These are phyloP conservation scores for Dioszegia aurantiaca DNA, from an alignment of 768 basidiomycete species.

Conservation along the genomic window DNA sequence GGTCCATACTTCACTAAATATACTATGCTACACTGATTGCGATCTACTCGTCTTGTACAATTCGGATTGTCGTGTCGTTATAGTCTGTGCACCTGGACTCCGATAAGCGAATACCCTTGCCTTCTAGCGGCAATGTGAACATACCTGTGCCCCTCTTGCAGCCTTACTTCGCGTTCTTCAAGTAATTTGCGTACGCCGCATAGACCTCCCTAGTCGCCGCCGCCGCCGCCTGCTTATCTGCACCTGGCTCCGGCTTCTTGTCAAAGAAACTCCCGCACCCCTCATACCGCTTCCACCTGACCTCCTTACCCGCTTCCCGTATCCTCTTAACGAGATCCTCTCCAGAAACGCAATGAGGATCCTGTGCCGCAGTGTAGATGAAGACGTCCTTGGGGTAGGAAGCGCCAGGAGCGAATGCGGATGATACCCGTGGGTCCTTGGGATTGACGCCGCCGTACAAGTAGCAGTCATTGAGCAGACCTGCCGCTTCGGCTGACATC, in stretches of 20 bases:
- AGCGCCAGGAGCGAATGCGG: not conserved
- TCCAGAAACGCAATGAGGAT: constrained; percentile 6
- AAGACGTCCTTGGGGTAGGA: constrained; percentile 12
- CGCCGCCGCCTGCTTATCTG: constrained; percentile 1
- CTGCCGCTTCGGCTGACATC: constrained; percentile 10
- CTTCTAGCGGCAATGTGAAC: too few relatives aligned
- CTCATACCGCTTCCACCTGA: constrained; percentile 14
- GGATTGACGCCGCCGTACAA: constrained; percentile 7
- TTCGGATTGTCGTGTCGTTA: too few relatives aligned
- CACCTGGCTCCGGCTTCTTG: constrained; percentile 9
- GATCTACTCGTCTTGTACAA: too few relatives aligned
- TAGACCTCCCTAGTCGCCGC: constrained; percentile 8
- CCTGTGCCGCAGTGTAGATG: constrained; percentile 11
- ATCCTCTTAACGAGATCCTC: constrained; percentile 1
- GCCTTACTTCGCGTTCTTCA: not conserved
- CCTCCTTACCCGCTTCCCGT: constrained; percentile 4
- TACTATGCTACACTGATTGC: too few relatives aligned
- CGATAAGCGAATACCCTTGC: too few relatives aligned
- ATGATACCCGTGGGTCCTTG: constrained; percentile 4
- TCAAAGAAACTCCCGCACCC: constrained; percentile 16
- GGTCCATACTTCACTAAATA: not conserved
- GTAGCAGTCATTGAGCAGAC: constrained; percentile 12
- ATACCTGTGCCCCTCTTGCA: too few relatives aligned
- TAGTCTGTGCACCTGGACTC: too few relatives aligned
- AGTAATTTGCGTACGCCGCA: constrained; percentile 1